These are phyloP conservation scores for Neofusicoccum ribis DNA, from an alignment of 2,329 filamentous ascomycete species.

Conservation along the genomic window DNA sequence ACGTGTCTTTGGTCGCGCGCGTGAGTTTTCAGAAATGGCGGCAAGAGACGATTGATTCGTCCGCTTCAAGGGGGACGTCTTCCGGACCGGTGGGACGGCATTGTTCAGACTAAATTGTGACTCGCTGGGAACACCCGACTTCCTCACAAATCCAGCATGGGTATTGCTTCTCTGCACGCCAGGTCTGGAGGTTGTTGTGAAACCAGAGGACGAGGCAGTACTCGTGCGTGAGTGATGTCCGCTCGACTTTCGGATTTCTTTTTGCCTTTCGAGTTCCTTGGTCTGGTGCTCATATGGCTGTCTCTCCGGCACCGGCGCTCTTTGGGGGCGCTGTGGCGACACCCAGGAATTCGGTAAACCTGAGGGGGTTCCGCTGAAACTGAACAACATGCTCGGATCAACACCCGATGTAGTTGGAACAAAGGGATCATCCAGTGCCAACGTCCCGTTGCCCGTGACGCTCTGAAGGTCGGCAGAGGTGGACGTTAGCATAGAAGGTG, in stretches of 20 bases:
- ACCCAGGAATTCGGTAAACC: background rate
- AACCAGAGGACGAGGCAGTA: constrained; percentile 41
- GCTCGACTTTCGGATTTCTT: constrained; percentile 31
- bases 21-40: constrained; percentile 48
- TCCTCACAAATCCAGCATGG: constrained; percentile 35
- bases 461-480: constrained; percentile 12
- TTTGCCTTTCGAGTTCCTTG: constrained; percentile 36
- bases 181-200: constrained; percentile 32
- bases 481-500: constrained; percentile 13
- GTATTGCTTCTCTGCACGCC: constrained; percentile 49
- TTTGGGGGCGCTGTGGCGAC: constrained; percentile 26
- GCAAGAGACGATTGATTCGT: constrained; percentile 42
- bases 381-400: constrained; percentile 50
- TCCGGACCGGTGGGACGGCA: constrained; percentile 30
- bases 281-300: constrained; percentile 43
- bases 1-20: constrained; percentile 40
- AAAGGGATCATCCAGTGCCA: constrained; percentile 25
- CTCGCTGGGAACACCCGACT: constrained; percentile 24
- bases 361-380: constrained; percentile 30
- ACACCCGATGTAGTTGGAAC: constrained; percentile 43
- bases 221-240: constrained; percentile 41
- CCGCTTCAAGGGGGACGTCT: constrained; percentile 50
- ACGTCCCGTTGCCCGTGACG: background rate
- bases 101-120: constrained; percentile 19
- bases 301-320: constrained; percentile 24